These are phyloP conservation scores for Rhexocercosporidium sp. DNA, from an alignment of 2,329 filamentous ascomycete genomes.

Conservation along the genomic window DNA sequence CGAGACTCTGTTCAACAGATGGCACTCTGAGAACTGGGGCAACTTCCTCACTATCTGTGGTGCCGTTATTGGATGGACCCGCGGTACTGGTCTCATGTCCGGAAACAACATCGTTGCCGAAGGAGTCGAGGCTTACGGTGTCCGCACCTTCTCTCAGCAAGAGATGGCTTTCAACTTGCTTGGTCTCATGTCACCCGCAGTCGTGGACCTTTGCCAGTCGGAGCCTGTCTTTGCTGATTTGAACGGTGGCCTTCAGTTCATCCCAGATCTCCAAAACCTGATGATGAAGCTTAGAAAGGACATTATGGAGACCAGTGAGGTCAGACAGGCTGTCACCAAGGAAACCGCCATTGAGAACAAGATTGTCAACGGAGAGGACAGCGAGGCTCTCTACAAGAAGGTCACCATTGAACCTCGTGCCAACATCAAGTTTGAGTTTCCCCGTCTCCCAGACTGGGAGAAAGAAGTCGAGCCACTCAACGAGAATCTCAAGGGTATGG, in stretches of 20 bases:
- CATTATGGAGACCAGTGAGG: slow-evolving; percentile 92
- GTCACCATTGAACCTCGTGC: slow-evolving; percentile 91
- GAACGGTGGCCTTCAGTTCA: slow-evolving; percentile 97
- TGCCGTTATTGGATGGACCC: slow-evolving; percentile 98
- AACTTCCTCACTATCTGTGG: slow-evolving; percentile 98
- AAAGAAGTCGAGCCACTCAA: slow-evolving; percentile 88
- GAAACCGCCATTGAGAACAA: slow-evolving; percentile 97
- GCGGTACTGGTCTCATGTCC: slow-evolving; percentile 96
- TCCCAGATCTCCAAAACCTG: slow-evolving; percentile 90
- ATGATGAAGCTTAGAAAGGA: slow-evolving; percentile 95
- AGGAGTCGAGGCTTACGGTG: slow-evolving; percentile 93
- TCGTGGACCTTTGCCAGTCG: slow-evolving; percentile 93
- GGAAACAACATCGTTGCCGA: slow-evolving; percentile 98
- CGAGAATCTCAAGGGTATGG: slow-evolving; percentile 91
- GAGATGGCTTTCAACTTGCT: slow-evolving; percentile 99
- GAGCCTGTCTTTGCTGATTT: slow-evolving; percentile 97
- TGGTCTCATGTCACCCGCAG: slow-evolving; percentile 90
- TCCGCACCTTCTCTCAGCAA: slow-evolving; percentile 97
- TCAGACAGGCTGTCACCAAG: slow-evolving; percentile 91
- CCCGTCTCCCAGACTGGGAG: slow-evolving; percentile 88
- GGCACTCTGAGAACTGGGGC: slow-evolving; percentile 96
- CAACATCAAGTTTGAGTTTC: slow-evolving; percentile 98
- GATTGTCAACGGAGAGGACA: slow-evolving; percentile 92
- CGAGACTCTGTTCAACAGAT: slow-evolving; percentile 97
- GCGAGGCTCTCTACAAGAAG: slow-evolving; percentile 92